Percentiles rank a stretch among this genome's conserved stretches.
These are phyloP conservation scores for Syzygium jambos DNA, from an alignment of 345 rosid genomes.

Conservation along the genomic window DNA sequence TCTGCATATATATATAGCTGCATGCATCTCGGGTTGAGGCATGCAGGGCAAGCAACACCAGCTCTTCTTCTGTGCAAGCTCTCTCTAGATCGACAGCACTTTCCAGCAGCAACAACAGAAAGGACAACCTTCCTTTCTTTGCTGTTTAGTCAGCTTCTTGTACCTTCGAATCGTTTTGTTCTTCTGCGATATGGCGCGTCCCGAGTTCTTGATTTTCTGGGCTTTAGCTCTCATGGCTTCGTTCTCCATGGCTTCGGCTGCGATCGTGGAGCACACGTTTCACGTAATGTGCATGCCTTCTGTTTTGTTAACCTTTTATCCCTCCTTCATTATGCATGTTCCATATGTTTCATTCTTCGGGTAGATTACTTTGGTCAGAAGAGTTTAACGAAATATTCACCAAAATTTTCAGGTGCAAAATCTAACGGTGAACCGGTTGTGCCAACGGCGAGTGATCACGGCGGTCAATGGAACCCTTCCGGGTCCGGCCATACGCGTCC, in stretches of 20 bases:
- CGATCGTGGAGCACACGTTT: conserved; percentile 10
- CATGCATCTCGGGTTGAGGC: background rate
- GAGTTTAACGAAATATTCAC: background rate
- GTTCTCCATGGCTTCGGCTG: conserved; percentile 1
- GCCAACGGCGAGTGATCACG: conserved; percentile 52
- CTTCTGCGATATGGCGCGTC: background rate
- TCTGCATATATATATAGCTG: background rate
- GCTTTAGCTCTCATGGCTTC: background rate
- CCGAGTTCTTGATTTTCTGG: background rate
- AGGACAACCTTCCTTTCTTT: background rate
- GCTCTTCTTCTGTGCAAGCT: background rate
- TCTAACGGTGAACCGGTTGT: conserved; percentile 44
- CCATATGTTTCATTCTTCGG: background rate
- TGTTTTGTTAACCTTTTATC: background rate
- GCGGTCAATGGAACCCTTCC: conserved; percentile 79
- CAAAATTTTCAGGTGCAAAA: conserved; percentile 51
- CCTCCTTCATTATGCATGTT: background rate
- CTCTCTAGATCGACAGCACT: background rate
- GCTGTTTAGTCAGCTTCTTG: background rate
- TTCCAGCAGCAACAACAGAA: background rate
- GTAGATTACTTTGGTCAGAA: background rate
- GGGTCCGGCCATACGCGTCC: conserved; percentile 57
- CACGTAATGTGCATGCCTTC: background rate
- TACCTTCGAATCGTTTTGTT: background rate
- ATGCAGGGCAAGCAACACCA: background rate